phyloP scores from a whole-genome alignment of 1,284 basidiomycete genomes.

The Marasmius fiardii region DNA sequence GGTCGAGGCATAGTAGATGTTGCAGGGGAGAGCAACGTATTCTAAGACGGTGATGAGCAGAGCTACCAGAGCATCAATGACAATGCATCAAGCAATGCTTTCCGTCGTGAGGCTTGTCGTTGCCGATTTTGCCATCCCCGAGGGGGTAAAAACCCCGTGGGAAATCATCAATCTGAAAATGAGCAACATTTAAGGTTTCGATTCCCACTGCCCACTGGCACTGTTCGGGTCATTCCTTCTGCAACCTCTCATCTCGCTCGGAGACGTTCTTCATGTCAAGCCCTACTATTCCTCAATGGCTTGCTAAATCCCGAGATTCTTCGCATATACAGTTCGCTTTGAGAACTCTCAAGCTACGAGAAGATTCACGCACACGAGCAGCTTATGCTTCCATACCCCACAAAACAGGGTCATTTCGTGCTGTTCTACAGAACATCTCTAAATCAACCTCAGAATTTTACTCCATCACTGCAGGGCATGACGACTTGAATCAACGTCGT shows the following conservation, averaged over 20 bases:
- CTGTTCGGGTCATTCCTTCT: too few species aligned
- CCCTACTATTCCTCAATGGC: slow-evolving; percentile 6
- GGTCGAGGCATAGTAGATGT: not conserved
- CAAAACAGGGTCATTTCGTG: not conserved
- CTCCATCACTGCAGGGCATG: slow-evolving; percentile 46
- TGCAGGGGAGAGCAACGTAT: not conserved
- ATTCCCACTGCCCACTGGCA: too few species aligned
- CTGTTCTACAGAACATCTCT: not conserved
- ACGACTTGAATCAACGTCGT: slow-evolving; percentile 37
- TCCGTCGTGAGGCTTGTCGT: too few species aligned
- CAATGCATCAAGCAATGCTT: too few species aligned
- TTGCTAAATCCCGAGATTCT: slow-evolving; percentile 1
- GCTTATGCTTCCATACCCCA: not conserved
- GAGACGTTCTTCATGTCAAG: too few species aligned
- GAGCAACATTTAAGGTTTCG: too few species aligned
- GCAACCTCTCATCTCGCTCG: too few species aligned
- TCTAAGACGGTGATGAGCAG: too few species aligned
- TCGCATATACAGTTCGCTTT: slow-evolving; percentile 9
- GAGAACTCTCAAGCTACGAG: slow-evolving; percentile 7
- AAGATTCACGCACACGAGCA: slow-evolving; percentile 5
- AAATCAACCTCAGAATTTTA: slow-evolving; percentile 39
- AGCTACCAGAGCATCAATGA: too few species aligned
- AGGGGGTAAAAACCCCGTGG: too few species aligned
- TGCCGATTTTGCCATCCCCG: too few species aligned
- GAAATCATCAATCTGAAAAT: too few species aligned